These are phyloP conservation scores for Cladosporium sp. DNA, from an alignment of 2,329 filamentous ascomycete genomes.

Conservation along the genomic window DNA sequence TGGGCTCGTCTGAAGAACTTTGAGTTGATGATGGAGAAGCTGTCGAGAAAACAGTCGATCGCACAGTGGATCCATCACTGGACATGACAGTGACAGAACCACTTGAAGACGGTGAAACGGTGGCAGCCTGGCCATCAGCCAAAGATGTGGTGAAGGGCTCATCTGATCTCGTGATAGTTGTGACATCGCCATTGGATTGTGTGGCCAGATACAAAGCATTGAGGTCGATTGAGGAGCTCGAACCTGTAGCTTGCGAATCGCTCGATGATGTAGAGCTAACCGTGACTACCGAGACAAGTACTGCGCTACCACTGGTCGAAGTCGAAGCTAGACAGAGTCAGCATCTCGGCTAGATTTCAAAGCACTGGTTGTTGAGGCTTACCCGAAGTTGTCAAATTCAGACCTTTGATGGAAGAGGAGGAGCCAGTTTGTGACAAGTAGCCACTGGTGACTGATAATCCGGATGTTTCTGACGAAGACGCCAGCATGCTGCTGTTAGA, in stretches of 20 bases:
- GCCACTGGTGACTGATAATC: not conserved
- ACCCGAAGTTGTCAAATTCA: constrained; percentile 26
- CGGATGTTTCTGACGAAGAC: not conserved
- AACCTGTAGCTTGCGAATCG: not conserved
- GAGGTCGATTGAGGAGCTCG: constrained; percentile 9
- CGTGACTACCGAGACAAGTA: constrained; percentile 20
- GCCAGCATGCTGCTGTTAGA: constrained; percentile 6
- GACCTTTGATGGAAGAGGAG: constrained; percentile 1
- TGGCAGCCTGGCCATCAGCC: constrained; percentile 20
- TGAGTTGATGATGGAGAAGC: not conserved
- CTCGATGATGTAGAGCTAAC: constrained; percentile 10
- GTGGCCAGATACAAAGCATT: constrained; percentile 22
- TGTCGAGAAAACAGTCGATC: constrained; percentile 7
- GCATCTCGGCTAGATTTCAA: not conserved
- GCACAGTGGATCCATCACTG: not conserved
- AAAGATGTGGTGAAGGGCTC: constrained; percentile 26
- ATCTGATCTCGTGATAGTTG: constrained; percentile 21
- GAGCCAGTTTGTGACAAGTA: not conserved
- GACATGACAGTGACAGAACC: constrained; percentile 7
- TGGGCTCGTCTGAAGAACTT: not conserved
- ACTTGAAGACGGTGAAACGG: constrained; percentile 19
- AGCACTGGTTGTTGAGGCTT: not conserved
- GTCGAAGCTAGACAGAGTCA: constrained; percentile 20
- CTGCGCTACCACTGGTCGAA: constrained; percentile 16
- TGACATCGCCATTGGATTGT: constrained; percentile 22